Percentiles rank a stretch among this genome's conserved stretches.
phyloP scores from a whole-genome alignment of 139 green algal genomes.

The Monoraphidium neglectum region DNA sequence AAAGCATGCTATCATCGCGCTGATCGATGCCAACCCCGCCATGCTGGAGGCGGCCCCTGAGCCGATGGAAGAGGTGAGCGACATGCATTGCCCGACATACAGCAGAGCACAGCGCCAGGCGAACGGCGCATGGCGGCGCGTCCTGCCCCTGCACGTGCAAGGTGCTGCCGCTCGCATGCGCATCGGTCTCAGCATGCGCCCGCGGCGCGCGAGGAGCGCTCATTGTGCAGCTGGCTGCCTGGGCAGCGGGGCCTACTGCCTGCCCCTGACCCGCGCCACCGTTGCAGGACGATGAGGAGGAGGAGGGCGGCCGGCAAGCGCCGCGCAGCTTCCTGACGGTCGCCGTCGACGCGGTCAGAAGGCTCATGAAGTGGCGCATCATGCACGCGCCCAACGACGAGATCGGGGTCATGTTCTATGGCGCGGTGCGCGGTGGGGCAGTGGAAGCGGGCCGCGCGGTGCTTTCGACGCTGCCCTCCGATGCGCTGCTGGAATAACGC shows the following conservation, averaged over 20 bases:
- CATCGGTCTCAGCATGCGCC: neutral
- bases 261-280: too few species aligned
- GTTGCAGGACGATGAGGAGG: too few species aligned
- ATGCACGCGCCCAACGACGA: constrained; percentile 5
- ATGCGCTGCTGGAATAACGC: too few species aligned
- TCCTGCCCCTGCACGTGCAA: neutral
- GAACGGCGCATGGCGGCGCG: neutral
- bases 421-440: constrained; percentile 1
- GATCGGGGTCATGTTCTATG: constrained; percentile 18
- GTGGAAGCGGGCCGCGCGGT: too few species aligned
- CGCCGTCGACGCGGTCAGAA: constrained; percentile 1
- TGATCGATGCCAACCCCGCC: constrained; percentile 17
- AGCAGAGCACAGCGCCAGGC: neutral
- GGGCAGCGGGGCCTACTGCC: too few species aligned
- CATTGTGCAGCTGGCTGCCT: too few species aligned
- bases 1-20: constrained; percentile 8
- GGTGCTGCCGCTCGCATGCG: neutral
- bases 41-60: constrained; percentile 6
- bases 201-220: too few species aligned
- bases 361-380: constrained; percentile 1
- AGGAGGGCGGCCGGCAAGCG: too few species aligned
- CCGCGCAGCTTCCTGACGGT: constrained; percentile 6
- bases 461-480: too few species aligned
- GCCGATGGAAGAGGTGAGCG: neutral
- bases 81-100: neutral